Base-by-base conservation (phyloP, 495 filamentous ascomycete genomes). In the Podospora bellae-mahoneyi region DNA sequence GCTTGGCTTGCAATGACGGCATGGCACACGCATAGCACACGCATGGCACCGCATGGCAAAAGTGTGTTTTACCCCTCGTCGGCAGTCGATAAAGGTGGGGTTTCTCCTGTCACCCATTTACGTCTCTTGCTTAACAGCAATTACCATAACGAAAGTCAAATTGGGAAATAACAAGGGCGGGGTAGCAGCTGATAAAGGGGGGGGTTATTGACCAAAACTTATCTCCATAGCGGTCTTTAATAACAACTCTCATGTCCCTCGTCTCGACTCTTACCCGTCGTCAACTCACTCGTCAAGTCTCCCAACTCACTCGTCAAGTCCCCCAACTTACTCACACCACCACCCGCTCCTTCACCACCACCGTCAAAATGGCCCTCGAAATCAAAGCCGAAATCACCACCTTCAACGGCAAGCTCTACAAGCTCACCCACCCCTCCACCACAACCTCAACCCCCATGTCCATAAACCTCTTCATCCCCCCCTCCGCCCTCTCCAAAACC, bases 381-480 rank as follows among this genome's bases (percentile, higher is more conserved):
- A 95, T 90, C 69, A 96, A 90, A 79, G 91, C 93, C 19, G 91
- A 90, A 70, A 97, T 98, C 78, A 85, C 90, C 79, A 92, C 88
- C 75, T 98, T 97, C 80, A 93, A 94, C 76, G 95, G 95, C 72
- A 95, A 93, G 80, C 92, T 99, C 64, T 86, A 96, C 71, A 98
- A 98, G 81, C 89, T 98, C 30, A 87, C 86, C 73, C 95, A 99
- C 86, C 81, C 88, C 72, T 91, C 95, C 72, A 81, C 83, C 59
- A 84, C 86, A 69, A 91, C 88, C 39, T 76, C 78, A 63, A 92
- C 90, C 73, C 86, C 88, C 72, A 91, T 94, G 80, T 82, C 84
- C 75, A 80, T 95, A 32, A 85, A 84, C 78, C 82, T 95, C 30
- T 91, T 88, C 78, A 82, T 95, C 1, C 92, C 92, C 15, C 88